A percentile compares a stretch with the other conserved stretches of the same genome.
phyloP scores from a whole-genome alignment of 2,329 filamentous ascomycete species.

The Fusarium sp. region DNA sequence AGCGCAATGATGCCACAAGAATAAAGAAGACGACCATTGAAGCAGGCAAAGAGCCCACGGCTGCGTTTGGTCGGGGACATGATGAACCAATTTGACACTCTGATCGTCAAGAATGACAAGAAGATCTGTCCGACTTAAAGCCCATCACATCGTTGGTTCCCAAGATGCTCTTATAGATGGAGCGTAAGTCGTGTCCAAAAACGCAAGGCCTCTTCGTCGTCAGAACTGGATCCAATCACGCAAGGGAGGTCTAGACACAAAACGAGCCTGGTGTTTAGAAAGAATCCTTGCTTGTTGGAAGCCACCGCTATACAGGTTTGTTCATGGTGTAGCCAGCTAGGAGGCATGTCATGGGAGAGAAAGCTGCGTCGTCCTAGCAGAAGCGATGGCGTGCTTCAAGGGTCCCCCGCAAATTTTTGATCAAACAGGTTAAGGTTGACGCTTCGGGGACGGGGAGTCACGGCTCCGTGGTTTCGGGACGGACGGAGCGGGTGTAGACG shows the following conservation, averaged over 20 bases:
- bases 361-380: not conserved
- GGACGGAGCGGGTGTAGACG: not conserved
- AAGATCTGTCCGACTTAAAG: not conserved
- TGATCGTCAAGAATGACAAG: not conserved
- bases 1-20: slow-evolving; percentile 47
- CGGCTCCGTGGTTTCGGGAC: not conserved
- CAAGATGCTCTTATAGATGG: not conserved
- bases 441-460: not conserved
- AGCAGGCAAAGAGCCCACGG: slow-evolving; percentile 1
- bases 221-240: slow-evolving; percentile 3
- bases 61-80: not conserved
- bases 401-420: not conserved
- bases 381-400: not conserved
- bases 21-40: slow-evolving; percentile 10
- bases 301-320: not conserved
- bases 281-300: not conserved
- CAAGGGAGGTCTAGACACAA: slow-evolving; percentile 6
- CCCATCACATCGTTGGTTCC: not conserved
- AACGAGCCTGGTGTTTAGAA: not conserved
- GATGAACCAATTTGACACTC: too few relatives aligned
- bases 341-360: not conserved
- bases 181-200: not conserved
- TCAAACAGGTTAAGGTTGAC: not conserved
- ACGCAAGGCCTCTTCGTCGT: not conserved
- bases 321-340: not conserved